phyloP scores from a whole-genome alignment of 2,329 filamentous ascomycete species.

The Diaporthe citrichinensis region DNA sequence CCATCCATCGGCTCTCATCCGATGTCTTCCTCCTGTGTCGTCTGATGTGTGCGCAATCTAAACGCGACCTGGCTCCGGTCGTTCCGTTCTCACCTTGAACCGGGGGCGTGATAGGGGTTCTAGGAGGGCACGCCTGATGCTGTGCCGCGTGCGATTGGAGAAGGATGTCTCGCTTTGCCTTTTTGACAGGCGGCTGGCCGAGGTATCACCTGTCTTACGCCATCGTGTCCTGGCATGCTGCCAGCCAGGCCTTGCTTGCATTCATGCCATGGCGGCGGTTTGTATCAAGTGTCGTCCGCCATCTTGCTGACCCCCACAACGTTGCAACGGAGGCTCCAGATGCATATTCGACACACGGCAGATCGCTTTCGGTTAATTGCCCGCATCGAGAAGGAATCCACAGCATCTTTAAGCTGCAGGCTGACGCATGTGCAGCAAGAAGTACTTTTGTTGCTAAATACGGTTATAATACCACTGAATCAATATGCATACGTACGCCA shows the following conservation, averaged over 20 bases:
- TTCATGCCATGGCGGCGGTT: slow-evolving; percentile 19
- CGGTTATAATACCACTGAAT: not conserved
- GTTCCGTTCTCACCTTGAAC: slow-evolving; percentile 31
- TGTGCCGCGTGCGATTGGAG: not conserved
- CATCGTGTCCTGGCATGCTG: not conserved
- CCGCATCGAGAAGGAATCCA: slow-evolving; percentile 14
- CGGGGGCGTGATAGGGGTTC: not conserved
- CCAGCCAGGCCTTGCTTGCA: slow-evolving; percentile 8
- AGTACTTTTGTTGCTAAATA: slow-evolving; percentile 8
- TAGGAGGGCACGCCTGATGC: not conserved
- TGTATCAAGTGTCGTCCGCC: slow-evolving; percentile 16
- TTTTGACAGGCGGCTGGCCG: not conserved
- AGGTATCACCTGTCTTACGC: slow-evolving; percentile 5
- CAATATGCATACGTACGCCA: not conserved
- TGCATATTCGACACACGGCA: slow-evolving; percentile 27
- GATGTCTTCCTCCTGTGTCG: slow-evolving; percentile 23
- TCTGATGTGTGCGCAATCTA: slow-evolving; percentile 18
- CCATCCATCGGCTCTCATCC: not conserved
- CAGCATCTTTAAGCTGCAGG: not conserved
- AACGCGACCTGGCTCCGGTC: slow-evolving; percentile 28
- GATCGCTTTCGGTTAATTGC: slow-evolving; percentile 32
- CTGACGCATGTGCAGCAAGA: not conserved
- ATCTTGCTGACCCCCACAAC: slow-evolving; percentile 6
- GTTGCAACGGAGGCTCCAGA: slow-evolving; percentile 24
- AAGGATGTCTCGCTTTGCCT: not conserved